These are phyloP conservation scores for Halophytophthora batemanensis DNA, from an alignment of 352 stramenopile genomes.

Conservation along the genomic window DNA sequence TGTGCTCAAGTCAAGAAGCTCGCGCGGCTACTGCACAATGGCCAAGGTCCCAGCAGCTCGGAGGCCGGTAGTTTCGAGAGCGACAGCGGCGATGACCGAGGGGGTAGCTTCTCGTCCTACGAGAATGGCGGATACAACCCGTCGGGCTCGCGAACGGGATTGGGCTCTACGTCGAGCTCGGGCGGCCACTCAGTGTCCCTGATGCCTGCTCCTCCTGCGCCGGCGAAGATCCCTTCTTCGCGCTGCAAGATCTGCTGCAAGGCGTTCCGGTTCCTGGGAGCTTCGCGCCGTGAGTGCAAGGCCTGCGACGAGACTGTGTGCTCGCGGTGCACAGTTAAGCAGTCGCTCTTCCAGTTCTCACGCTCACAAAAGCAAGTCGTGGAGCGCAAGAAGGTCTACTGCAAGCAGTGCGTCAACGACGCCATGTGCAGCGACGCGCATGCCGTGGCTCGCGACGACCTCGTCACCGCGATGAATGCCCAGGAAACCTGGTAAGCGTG, in stretches of 20 bases:
- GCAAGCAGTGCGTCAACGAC: slow-evolving; percentile 31
- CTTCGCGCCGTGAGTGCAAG: slow-evolving; percentile 23
- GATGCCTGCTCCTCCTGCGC: slow-evolving; percentile 15
- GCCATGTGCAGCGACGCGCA: slow-evolving; percentile 26
- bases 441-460: slow-evolving; percentile 27
- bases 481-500: slow-evolving; percentile 19
- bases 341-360: slow-evolving; percentile 28
- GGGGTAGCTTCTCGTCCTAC: neutral
- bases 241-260: slow-evolving; percentile 35
- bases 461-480: slow-evolving; percentile 11
- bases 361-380: slow-evolving; percentile 8
- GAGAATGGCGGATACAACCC: slow-evolving; percentile 11
- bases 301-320: slow-evolving; percentile 32
- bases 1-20: slow-evolving; percentile 50
- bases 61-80: slow-evolving; percentile 24
- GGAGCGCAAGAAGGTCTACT: slow-evolving; percentile 29
- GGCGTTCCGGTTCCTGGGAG: slow-evolving; percentile 29
- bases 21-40: slow-evolving; percentile 22
- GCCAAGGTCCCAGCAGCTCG: slow-evolving; percentile 16
- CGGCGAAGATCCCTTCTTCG: slow-evolving; percentile 15
- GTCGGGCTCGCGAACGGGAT: slow-evolving; percentile 15
- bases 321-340: slow-evolving; percentile 24
- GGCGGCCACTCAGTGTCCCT: slow-evolving; percentile 16
- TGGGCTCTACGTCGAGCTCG: slow-evolving; percentile 30
- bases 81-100: slow-evolving; percentile 15